Percentiles rank a stretch among this genome's conserved stretches.
phyloP scores from a whole-genome alignment of 352 stramenopile species.

The Peronospora destructor region DNA sequence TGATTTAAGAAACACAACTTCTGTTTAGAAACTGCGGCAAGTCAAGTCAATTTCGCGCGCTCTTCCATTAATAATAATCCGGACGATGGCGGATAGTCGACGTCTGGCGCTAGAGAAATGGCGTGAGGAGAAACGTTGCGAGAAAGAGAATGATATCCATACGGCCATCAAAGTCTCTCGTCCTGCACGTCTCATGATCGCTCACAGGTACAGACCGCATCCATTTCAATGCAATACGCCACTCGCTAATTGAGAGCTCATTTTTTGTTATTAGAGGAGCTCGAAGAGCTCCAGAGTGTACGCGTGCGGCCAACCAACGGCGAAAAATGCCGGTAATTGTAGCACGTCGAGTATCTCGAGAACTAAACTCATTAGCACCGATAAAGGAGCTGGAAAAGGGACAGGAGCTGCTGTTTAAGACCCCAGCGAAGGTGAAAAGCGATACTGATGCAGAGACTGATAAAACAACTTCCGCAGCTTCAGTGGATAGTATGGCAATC shows the following conservation, averaged over 20 bases:
- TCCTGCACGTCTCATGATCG: slow-evolving; percentile 3
- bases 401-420: slow-evolving; percentile 12
- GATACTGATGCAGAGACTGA: neutral
- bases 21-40: no score
- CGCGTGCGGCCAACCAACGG: neutral
- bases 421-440: slow-evolving; percentile 14
- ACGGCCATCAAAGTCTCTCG: neutral
- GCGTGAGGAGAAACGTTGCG: slow-evolving; percentile 38
- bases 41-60: slow-evolving; percentile 12
- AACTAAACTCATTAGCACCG: slow-evolving; percentile 5
- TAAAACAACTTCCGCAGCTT: slow-evolving; percentile 1
- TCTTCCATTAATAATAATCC: no score
- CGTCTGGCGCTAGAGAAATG: slow-evolving; percentile 58
- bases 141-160: slow-evolving; percentile 11
- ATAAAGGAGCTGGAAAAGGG: slow-evolving; percentile 14
- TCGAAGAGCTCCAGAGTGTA: neutral
- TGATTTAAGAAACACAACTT: no score
- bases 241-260: neutral
- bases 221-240: neutral
- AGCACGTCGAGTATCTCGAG: slow-evolving; percentile 3
- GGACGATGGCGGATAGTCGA: slow-evolving; percentile 45
- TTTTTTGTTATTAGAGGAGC: slow-evolving; percentile 6
- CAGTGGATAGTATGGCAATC: neutral
- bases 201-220: slow-evolving; percentile 14
- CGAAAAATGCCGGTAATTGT: neutral